phyloP scores from a whole-genome alignment of 257 asterid genomes.

The Nicotiana tomentosiformis region DNA sequence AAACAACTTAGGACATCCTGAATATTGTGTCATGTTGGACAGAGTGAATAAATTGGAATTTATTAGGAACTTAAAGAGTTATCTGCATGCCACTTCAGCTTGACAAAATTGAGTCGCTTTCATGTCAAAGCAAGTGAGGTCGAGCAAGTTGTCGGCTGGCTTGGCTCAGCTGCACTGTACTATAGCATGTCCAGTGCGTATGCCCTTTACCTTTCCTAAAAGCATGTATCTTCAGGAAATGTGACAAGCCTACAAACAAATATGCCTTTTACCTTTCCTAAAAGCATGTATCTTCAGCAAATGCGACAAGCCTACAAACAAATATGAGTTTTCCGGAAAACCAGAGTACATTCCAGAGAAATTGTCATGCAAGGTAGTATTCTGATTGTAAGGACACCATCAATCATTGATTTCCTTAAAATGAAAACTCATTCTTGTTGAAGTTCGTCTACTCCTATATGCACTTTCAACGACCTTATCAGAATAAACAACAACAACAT shows the following conservation, averaged over 20 bases:
- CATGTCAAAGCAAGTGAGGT: background rate
- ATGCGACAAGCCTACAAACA: background rate
- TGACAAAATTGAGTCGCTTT: too few species aligned
- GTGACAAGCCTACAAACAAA: background rate
- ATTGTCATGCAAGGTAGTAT: background rate
- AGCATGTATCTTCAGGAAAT: background rate
- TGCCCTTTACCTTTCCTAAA: background rate
- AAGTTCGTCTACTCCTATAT: background rate
- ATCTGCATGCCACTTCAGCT: too few species aligned
- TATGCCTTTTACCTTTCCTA: background rate
- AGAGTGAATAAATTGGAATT: too few species aligned
- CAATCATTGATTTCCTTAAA: background rate
- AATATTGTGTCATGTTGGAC: too few species aligned
- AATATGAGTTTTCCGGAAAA: background rate
- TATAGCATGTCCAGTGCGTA: background rate
- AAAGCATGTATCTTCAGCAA: background rate
- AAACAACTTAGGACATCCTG: too few species aligned
- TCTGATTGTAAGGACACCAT: slow-evolving; percentile 2
- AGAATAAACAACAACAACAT: too few species aligned
- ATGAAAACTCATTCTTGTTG: background rate
- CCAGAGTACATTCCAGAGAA: background rate
- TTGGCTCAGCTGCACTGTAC: background rate
- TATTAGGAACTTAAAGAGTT: too few species aligned
- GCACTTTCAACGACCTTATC: background rate
- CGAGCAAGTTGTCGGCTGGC: background rate